A percentile compares a stretch with the other conserved stretches of the same genome.
Conservation (phyloP, 2,329 filamentous ascomycete species). For the Colletotrichum karsti region DNA sequence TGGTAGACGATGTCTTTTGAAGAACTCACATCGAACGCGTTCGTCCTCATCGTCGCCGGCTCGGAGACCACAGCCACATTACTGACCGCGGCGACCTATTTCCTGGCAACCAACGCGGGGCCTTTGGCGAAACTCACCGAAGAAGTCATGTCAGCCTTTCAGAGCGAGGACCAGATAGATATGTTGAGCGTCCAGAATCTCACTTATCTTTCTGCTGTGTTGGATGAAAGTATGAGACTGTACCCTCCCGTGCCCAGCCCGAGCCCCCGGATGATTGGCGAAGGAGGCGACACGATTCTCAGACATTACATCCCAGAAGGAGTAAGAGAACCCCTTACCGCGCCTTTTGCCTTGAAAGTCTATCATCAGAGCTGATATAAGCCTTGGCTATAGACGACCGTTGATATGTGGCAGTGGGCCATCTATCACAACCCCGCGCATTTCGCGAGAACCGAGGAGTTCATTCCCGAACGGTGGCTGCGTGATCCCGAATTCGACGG, state of each 20-base stretch:
- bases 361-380: too few relatives aligned
- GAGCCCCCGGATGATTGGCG: constrained; percentile 36
- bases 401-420: neutral
- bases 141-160: constrained; percentile 46
- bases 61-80: constrained; percentile 43
- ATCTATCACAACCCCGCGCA: neutral
- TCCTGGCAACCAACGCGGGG: constrained; percentile 38
- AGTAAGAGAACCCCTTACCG: too few relatives aligned
- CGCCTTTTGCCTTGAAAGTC: too few relatives aligned
- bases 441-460: neutral
- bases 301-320: constrained; percentile 40
- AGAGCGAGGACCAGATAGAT: constrained; percentile 43
- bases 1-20: constrained; percentile 5
- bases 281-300: constrained; percentile 40
- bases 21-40: constrained; percentile 22
- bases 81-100: constrained; percentile 34
- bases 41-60: constrained; percentile 37
- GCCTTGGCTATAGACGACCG: neutral
- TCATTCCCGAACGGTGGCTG: neutral
- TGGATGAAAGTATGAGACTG: constrained; percentile 51
- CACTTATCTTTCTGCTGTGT: constrained; percentile 45
- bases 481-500: neutral
- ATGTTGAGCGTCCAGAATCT: constrained; percentile 38
- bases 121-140: constrained; percentile 38
- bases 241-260: constrained; percentile 40